Conservation (phyloP, 768 basidiomycete species). For the Leccinum ochraceum region DNA sequence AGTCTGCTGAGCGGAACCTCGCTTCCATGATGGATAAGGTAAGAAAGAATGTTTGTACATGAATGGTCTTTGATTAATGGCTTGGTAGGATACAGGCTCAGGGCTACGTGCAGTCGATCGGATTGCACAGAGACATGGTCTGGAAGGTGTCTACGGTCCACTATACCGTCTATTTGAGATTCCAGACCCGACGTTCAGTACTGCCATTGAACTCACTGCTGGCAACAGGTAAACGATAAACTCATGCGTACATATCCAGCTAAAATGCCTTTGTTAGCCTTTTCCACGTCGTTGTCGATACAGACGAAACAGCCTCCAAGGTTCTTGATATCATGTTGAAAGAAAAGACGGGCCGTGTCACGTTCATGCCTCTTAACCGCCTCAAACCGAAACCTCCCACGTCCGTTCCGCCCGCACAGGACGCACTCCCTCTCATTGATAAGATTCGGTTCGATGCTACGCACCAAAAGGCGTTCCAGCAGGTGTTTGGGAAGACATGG, state of each 20-base stretch:
- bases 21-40: constrained; percentile 98
- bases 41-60: constrained; percentile 1
- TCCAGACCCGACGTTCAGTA: constrained; percentile 84
- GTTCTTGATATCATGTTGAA: constrained; percentile 94
- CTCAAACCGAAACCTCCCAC: constrained; percentile 73
- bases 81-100: constrained; percentile 80
- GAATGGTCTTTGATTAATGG: neutral
- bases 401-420: constrained; percentile 61
- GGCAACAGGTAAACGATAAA: constrained; percentile 75
- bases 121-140: constrained; percentile 72
- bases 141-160: constrained; percentile 91
- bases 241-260: neutral
- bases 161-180: constrained; percentile 93
- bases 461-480: constrained; percentile 86
- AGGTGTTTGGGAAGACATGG: constrained; percentile 97
- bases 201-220: constrained; percentile 91
- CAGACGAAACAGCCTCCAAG: constrained; percentile 87
- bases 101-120: constrained; percentile 86
- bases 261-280: constrained; percentile 44
- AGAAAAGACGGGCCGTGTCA: constrained; percentile 92
- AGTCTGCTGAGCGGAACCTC: constrained; percentile 74
- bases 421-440: constrained; percentile 78
- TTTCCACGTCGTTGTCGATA: constrained; percentile 97
- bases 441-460: constrained; percentile 75
- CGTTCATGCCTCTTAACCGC: constrained; percentile 98